Evolutionary conservation across 169 alveolate genomes (phyloP), one percentile per base, ranked within the genome.

Genomic region (Perkinsus chesapeaki): DNA sequence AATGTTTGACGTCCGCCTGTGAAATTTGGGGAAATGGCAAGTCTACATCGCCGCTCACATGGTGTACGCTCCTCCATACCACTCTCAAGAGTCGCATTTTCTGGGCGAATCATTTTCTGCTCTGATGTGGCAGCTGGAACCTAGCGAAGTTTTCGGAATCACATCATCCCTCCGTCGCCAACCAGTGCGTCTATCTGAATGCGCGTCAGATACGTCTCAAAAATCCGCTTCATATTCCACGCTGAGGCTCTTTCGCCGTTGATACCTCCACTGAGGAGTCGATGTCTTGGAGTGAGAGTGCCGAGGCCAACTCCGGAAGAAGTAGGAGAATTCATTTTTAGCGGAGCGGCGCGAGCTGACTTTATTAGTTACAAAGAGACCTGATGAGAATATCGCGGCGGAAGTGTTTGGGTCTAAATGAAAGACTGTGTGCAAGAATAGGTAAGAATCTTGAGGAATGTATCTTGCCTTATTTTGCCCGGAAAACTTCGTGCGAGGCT

Each of bases 221-320:
- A 60, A 34, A 60, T 60, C 0, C 95, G 98, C 93, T 93, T 97
- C 5, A 96, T 97, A 72, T 95, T 97, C 93, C 91, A 94, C 90
- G 95, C 96, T 48, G 97, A 96, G 92, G 94, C 96, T 91, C 93
- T 97, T 38, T 95, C 97, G 38, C 96, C 96, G 91, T 96, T 97
- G 34, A 97, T 97, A 82, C 94, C 94, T 48, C 98, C 98, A 3
- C 90, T 97, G 1, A 95, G 97, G 93, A 94, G 96, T n/a, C 96
- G 98, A 93, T 96, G 98, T 92, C 93, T 96, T n/a, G 72, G 96
- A n/a, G 95, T 97, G 37, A 94, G 98, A 92, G 96, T 96, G 73
- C 96, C 97, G 43, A 96, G 98, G n/a, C 98, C 98, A 0, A 39
- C 93, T 23, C 91, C 93, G 38, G 82, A 92, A 0, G 97, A 97